Evolutionary conservation across 2,329 filamentous ascomycete genomes (phyloP), one percentile per base, ranked within the genome.

Genomic region (Venturia oleaginea): DNA sequence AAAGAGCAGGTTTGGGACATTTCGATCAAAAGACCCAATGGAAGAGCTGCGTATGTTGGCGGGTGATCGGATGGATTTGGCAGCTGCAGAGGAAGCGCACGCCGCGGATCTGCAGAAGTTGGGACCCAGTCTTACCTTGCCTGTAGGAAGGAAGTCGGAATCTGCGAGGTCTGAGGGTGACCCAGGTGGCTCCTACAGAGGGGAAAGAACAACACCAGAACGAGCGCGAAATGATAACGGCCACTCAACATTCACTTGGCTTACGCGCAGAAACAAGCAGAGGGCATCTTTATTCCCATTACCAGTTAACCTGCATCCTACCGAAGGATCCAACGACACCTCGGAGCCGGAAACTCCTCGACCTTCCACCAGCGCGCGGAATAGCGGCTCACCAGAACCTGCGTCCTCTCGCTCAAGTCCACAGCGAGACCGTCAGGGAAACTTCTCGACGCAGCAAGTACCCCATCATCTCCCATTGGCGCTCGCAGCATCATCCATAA

Each of bases 121-220:
- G 59, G 32, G 63, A 65, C 84, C 85, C 17, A 80, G 84, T 2
- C 77, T 91, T 66, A 85, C 86, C 8, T 80, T 89, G 24, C 85
- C 87, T 13, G 78, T 84, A 37, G 83, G 84, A 67, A 81, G 90
- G 48, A 77, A 89, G 34, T 94, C 90, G 5, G 93, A 97, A 71
- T 97, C 93, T 1, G 96, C 92, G 2, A 85, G 90, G 68, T 97
- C 93, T 34, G 92, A 97, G 74, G 89, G 85, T 55, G 96, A 90
- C 76, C 51, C 17, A 34, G 51, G 51, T 34, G 51, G 51, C 15
- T 57, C 51, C 15, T 90, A 87, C 32, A 27, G 37, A 46, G 82
- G 81, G 60, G 83, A 78, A 59, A 84, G 81, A 63, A 86, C 81
- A 55, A 86, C 85, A 7, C 87, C 86, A 13, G 85, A 89, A 67